Conservation (phyloP, 371 early-diverging fungal genomes). For the Saksenaea vasiformis region DNA sequence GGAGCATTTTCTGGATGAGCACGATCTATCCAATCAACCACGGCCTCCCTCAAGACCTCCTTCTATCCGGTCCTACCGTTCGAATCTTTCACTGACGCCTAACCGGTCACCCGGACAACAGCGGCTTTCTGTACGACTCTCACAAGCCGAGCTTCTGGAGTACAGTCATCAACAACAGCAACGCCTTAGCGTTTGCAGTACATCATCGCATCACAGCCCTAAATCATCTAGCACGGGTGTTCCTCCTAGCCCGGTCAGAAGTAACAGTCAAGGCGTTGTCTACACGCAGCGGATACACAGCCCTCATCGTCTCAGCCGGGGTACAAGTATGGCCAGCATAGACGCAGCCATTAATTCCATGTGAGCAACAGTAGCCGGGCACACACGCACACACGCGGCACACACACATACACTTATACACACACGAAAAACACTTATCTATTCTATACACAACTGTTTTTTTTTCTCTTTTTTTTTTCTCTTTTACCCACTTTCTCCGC, state of each 20-base stretch:
- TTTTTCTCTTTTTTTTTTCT: not conserved
- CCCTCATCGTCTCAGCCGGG: not conserved
- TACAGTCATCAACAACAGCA: conserved; percentile 37
- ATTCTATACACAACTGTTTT: not conserved
- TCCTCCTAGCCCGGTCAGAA: conserved; percentile 29
- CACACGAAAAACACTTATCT: not conserved
- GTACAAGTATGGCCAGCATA: conserved; percentile 2
- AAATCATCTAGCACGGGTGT: conserved; percentile 18
- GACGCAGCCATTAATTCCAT: conserved; percentile 1
- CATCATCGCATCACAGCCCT: conserved; percentile 24
- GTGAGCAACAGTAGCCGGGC: not conserved
- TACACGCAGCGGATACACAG: not conserved
- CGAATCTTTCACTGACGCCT: conserved; percentile 27
- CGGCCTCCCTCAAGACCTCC: conserved; percentile 50
- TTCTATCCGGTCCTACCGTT: conserved; percentile 45
- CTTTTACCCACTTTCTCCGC: not conserved
- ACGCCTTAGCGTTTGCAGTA: conserved; percentile 26
- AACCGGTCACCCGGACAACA: conserved; percentile 21
- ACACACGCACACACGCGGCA: no score
- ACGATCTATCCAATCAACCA: conserved; percentile 44
- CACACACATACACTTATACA: no score
- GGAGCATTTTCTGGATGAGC: conserved; percentile 68
- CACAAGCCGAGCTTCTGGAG: conserved; percentile 46
- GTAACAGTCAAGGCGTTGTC: conserved; percentile 14
- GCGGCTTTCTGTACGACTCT: conserved; percentile 29